Base-by-base conservation (phyloP, 805 yeast species). In the Komagataella populi region DNA sequence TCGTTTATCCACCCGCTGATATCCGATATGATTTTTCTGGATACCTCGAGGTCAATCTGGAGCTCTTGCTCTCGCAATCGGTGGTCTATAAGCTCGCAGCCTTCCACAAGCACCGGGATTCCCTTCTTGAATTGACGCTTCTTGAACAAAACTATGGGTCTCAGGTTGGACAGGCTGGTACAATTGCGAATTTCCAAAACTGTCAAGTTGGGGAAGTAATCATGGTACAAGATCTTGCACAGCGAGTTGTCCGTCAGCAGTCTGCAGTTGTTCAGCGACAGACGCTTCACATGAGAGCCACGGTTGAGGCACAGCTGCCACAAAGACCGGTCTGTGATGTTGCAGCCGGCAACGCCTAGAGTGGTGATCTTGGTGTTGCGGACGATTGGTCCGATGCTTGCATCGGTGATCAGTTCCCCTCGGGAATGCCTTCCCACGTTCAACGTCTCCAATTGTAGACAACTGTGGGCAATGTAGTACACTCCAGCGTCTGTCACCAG, bases 261-360 rank as follows among this genome's bases (percentile, higher is more conserved):
- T 30, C 72, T 69, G 62, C 97, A 89, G 58, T 81, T 80, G 64
- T 89, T 89, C 50, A 89, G 63, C 6, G 95, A 84, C 18, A 89
- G 68, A 50, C 96, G 70, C 57, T 78, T 80, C 3, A 90, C 59
- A 4, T 68, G 59, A 1, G 62, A 58, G 5, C 67, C 68, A 23
- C 78, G 67, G 50, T 70, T 63, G 16, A 75, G 63, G 0, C 89
- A 88, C 39, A 90, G 66, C 59, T 84, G 90, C 95, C 96, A 87
- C 14, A 90, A 69, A 4, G 86, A 73, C 46, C 79, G 72, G 67
- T 90, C 96, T 6, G 86, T 78, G 17, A 90, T 75, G 47, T 77
- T 71, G 63, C 96, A 87, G 6, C 98, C 98, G 0, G 97, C 96
- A 18, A 88, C 68, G 0, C 97, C 97, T 47, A 90, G 69, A 0